phyloP scores from a whole-genome alignment of 257 asterid genomes.

The Capsicum rhomboideum region DNA sequence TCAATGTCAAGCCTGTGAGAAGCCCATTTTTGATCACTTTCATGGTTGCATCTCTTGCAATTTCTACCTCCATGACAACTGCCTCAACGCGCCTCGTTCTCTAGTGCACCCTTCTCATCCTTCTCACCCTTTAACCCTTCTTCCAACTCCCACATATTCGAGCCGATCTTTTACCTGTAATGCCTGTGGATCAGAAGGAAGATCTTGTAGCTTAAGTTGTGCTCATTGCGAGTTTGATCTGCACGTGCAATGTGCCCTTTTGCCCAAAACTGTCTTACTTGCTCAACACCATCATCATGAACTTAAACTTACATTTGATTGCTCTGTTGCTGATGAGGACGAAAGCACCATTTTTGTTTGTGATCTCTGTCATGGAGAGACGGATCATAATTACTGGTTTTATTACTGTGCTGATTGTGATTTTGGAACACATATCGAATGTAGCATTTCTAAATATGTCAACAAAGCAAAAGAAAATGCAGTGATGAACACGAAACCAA shows the following conservation, averaged over 20 bases:
- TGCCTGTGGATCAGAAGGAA: conserved; percentile 20
- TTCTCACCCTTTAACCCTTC: conserved; percentile 24
- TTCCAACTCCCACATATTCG: conserved; percentile 20
- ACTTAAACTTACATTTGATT: conserved; percentile 7
- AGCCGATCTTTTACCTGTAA: conserved; percentile 10
- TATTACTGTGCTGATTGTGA: conserved; percentile 24
- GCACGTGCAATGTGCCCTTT: conserved; percentile 19
- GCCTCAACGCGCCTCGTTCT: conserved; percentile 27
- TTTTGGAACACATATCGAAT: conserved; percentile 15
- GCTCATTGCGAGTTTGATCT: conserved; percentile 26
- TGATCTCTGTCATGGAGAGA: conserved; percentile 2
- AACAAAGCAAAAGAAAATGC: background rate
- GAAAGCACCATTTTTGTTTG: conserved; percentile 6
- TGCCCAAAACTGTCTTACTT: background rate
- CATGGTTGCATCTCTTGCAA: conserved; percentile 28
- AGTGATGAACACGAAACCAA: background rate
- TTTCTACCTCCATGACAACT: conserved; percentile 24
- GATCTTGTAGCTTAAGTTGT: conserved; percentile 15
- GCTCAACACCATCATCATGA: conserved; percentile 17
- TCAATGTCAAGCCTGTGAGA: conserved; percentile 19
- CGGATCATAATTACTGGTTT: conserved; percentile 7
- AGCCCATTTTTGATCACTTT: background rate
- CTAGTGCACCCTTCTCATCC: conserved; percentile 26
- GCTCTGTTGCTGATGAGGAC: background rate
- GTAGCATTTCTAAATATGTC: background rate